Percentiles rank a stretch among this genome's conserved stretches.
Evolutionary conservation across 257 asterid species (phyloP).

Genomic region (Solanum rostratum): DNA sequence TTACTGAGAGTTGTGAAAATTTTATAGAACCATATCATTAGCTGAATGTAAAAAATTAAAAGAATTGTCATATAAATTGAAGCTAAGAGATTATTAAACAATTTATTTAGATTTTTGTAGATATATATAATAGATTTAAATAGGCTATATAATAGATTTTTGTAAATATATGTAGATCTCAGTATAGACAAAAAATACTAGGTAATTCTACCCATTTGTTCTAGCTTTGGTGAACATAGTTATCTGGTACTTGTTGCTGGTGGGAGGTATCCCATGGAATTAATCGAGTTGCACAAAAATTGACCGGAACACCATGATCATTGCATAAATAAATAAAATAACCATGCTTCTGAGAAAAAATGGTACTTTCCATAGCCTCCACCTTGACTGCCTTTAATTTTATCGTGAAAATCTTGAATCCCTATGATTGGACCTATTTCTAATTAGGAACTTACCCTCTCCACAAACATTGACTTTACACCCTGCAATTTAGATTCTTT

Average conservation of each 20-base stretch:
- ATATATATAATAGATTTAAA: too few relatives aligned
- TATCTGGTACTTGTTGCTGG: too few relatives aligned
- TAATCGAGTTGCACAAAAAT: too few relatives aligned
- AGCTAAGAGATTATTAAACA: not conserved
- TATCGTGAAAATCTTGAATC: not conserved
- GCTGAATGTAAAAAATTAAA: not conserved
- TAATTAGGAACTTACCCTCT: not conserved
- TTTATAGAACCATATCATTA: not conserved
- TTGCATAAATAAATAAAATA: not conserved
- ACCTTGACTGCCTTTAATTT: not conserved
- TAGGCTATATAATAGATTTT: too few relatives aligned
- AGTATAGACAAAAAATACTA: too few relatives aligned
- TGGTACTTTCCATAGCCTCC: not conserved
- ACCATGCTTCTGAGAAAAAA: not conserved
- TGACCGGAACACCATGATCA: too few relatives aligned
- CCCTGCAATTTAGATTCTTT: too few relatives aligned
- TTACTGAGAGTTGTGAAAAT: not conserved
- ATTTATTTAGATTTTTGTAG: too few relatives aligned
- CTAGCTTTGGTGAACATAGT: too few relatives aligned
- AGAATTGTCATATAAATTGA: not conserved
- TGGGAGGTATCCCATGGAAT: too few relatives aligned
- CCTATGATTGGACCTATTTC: not conserved
- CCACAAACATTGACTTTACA: not conserved
- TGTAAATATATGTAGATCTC: too few relatives aligned
- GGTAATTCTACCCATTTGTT: too few relatives aligned